Evolutionary conservation across 768 basidiomycete species (phyloP).

Genomic region (Pleurotus giganteus): DNA sequence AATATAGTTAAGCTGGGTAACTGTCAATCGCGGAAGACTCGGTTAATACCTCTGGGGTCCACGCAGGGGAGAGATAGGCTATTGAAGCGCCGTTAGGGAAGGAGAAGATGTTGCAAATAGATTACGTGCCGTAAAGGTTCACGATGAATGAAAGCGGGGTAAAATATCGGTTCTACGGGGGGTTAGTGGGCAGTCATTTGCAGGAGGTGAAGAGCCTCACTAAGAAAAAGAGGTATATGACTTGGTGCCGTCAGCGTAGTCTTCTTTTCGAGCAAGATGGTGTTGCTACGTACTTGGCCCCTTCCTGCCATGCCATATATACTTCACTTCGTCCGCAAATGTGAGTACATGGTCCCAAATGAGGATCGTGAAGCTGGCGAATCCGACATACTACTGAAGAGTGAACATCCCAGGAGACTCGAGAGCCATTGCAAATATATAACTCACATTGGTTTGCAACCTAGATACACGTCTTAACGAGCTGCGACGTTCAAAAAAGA

Average conservation of each 20-base stretch:
- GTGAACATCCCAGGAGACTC: background rate
- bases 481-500: background rate
- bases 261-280: background rate
- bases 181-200: background rate
- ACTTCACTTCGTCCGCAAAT: slow-evolving; percentile 46
- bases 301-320: slow-evolving; percentile 51
- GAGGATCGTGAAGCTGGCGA: slow-evolving; percentile 48
- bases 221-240: slow-evolving; percentile 42
- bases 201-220: slow-evolving; percentile 22
- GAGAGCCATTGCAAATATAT: background rate
- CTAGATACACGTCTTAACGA: background rate
- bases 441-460: slow-evolving; percentile 12
- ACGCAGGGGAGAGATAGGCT: slow-evolving; percentile 43
- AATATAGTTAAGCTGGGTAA: slow-evolving; percentile 30
- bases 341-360: slow-evolving; percentile 59
- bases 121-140: slow-evolving; percentile 43
- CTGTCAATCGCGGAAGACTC: slow-evolving; percentile 21
- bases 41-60: slow-evolving; percentile 32
- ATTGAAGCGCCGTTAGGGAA: background rate
- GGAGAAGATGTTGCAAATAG: background rate
- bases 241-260: slow-evolving; percentile 18
- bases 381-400: slow-evolving; percentile 43
- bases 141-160: slow-evolving; percentile 62
- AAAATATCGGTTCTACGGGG: slow-evolving; percentile 58
- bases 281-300: slow-evolving; percentile 34